Evolutionary conservation across 257 asterid species (phyloP), one percentile per base, ranked within the genome.

Genomic region (Knoxia roxburghii): DNA sequence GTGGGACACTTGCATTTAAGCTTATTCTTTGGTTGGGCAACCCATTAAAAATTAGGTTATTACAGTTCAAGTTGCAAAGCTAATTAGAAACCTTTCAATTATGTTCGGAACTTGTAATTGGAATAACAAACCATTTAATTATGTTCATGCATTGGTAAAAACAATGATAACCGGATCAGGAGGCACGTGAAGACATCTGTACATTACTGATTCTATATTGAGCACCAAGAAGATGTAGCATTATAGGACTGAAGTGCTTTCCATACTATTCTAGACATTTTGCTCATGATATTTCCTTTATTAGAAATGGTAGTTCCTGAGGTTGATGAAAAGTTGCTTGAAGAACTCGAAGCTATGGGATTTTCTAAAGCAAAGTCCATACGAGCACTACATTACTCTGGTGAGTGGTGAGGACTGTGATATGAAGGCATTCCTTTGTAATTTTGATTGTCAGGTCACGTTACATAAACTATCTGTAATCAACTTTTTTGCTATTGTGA

Each of bases 291-390:
- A 78, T 54, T 63, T 63, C 56, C 53, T 74, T 75, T 52, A 5
- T 21, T 66, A 93, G 99, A 88, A 78, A 87, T 90, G 97, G 89
- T 90, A 72, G 93, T 83, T 76, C 96, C 99, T 48, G 97, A 90
- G 79, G 97, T 94, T 67, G 87, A 83, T 71, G 83, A 80, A 74
- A 86, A 90, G 79, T 69, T 94, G 59, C 77, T 90, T 12, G 60
- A 77, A 55, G 96, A 88, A 72, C 99, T 94, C 49, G 93, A 87
- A 82, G 87, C 75, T 61, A 86, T 94, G 96, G 96, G 96, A 64
- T 94, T 94, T 75, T 71, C 96, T 9, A 87, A 88, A 80, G 88
- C 90, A 76, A 84, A 90, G 89, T 90, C 96, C 71, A 83, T 77
- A 46, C 90, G 97, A 8, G 96, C 96, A 49, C 96, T 94, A 68